Evolutionary conservation across 805 yeast species (phyloP), one percentile per base, ranked within the genome.

Genomic region (Pichia cephalocereana): DNA sequence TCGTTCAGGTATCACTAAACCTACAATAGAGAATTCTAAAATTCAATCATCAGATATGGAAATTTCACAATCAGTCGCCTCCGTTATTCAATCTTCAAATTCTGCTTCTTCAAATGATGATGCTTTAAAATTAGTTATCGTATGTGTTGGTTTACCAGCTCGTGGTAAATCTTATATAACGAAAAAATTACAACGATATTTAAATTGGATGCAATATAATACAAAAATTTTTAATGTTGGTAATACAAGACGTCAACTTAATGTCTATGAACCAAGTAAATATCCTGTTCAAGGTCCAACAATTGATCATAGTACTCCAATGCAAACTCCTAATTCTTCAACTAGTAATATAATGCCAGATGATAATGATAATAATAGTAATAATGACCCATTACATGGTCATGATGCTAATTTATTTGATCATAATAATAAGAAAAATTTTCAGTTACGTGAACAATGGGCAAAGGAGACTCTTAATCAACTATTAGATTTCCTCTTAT

Each of bases 141-240:
- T 84, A 11, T 72, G 85, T 66, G 86, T 84, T 11, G 91, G 91
- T 0, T 67, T 84, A 34, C 91, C 91, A 1, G 91, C 91, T 1
- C 68, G 84, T 45, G 91, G 91, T 8, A 84, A 84, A 61, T 80
- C 86, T 2, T 81, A 86, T 52, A 76, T 83, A 46, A 80, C 89
- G 32, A 78, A 77, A 52, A 82, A 82, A 57, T 63, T 81, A 37
- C 74, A 80, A 27, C 64, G 82, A 57, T 84, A 71, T 69, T 73
- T 68, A 60, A 79, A 66, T 69, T 76, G 75, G 79, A 72, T 64
- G 63, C 83, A 80, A 59, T 81, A 79, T 55, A 76, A 75, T 53
- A 78, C 83, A 54, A 67, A 78, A 49, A 80, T 81, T 6, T 84
- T 82, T 67, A 84, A 84, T 58, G 91, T 86, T 18, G 91, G 91